Base-by-base conservation (phyloP, 768 basidiomycete species). In the Stropharia rugosoannulata region DNA sequence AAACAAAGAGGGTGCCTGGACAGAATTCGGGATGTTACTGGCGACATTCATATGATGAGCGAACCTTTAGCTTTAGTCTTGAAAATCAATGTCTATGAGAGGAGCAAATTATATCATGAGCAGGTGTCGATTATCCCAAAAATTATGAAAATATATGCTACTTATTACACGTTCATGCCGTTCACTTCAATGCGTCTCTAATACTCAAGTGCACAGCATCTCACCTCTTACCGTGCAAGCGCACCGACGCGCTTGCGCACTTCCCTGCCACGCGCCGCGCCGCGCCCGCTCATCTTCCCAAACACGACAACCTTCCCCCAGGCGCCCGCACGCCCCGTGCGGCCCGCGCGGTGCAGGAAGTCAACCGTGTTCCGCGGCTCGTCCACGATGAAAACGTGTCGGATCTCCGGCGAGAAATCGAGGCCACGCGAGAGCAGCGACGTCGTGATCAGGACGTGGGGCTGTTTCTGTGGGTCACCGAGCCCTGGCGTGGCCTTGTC, bases 291-390 rank as follows among this genome's bases (percentile, higher is more conserved):
- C 62, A 74, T 71, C 68, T 87, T 90, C 32, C 87, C 87, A 64
- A 93, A 93, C 5, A 93, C 74, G 3, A 93, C 84, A 0, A 93
- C 91, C 60, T 79, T 84, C 1, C 89, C 90, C 25, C 70, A 66
- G 65, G 79, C 68, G 0, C 90, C 90, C 4, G 91, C 92, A 29
- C 93, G 75, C 2, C 86, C 93, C 0, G 89, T 80, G 45, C 95
- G 75, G 13, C 95, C 95, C 0, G 95, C 95, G 4, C 95, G 85
- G 71, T 97, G 95, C 57, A 97, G 68, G 67, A 96, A 95, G 69
- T 97, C 95, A 38, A 95, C 80, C 79, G 89, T 90, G 67, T 93
- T 95, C 61, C 89, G 75, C 16, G 95, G 94, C 64, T 90, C 84
- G 62, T 96, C 95, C 19, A 91, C 79, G 60, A 96, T 87, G 68